Base-by-base conservation (phyloP, 345 rosid species). In the Kandelia obovata region DNA sequence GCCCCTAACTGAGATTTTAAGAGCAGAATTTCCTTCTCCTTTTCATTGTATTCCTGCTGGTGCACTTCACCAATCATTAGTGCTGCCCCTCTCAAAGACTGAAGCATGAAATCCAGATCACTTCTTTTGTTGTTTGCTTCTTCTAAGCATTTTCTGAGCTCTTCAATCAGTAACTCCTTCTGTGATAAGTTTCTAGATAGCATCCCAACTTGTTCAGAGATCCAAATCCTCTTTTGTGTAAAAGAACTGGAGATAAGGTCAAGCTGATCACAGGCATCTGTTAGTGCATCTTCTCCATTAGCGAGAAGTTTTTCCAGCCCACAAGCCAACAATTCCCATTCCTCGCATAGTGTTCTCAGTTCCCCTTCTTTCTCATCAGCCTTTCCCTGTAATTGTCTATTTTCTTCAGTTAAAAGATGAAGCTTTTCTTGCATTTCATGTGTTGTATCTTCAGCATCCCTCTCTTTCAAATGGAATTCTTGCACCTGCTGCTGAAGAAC, bases 41-140 rank as follows among this genome's bases (percentile, higher is more conserved):
- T 95, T 75, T 88, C 93, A 68, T 75, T 73, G 77, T 83, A 86
- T 73, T 88, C 98, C 76, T 82, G 90, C 84, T 85, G 92, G 66
- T 90, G 91, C 51, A 96, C 91, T 88, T 92, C 97, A 69, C 84
- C 87, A 35, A 95, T 88, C 30, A 83, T 89, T 67, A 92, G 51
- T 62, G 96, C 85, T 65, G 98, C 99, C 51, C 90, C 91, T 81
- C 89, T 84, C 78, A 95, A 82, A 78, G 99, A 87, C 78, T 81
- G 82, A 77, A 95, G 82, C 96, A 87, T 90, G 79, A 79, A 81
- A 64, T 95, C 97, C 71, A 92, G 78, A 71, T 92, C 89, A 75
- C 71, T 73, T 78, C 75, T 80, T 77, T 86, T 90, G 61, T 77
- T 71, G 68, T 79, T 87, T 72, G 96, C 96, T 76, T 92, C 94